Conservation (phyloP, 164 flowering plant species). For the Stephania cephalantha region DNA sequence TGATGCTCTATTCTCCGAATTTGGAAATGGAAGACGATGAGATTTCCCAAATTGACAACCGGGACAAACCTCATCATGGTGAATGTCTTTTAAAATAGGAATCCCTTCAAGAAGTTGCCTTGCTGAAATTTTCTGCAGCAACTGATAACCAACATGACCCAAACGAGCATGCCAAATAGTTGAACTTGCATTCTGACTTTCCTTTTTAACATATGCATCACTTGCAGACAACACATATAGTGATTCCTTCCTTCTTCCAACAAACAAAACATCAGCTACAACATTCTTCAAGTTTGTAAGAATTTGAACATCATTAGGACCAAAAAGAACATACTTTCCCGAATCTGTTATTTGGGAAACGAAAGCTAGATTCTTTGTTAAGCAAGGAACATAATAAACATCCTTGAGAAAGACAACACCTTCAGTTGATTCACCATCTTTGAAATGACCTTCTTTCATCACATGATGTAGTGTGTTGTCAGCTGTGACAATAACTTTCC, state of each 20-base stretch:
- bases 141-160: conserved; percentile 21
- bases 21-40: no score
- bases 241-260: conserved; percentile 9
- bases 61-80: conserved; percentile 15
- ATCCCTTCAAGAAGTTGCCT: conserved; percentile 16
- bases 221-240: conserved; percentile 20
- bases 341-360: conserved; percentile 14
- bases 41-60: conserved; percentile 16
- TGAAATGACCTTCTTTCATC: conserved; percentile 14
- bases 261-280: conserved; percentile 6
- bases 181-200: conserved; percentile 14
- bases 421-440: not conserved
- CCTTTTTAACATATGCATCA: conserved; percentile 21
- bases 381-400: not conserved
- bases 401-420: not conserved
- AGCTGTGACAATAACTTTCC: conserved; percentile 17
- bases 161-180: conserved; percentile 24
- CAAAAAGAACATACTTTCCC: conserved; percentile 23
- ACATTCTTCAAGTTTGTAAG: conserved; percentile 4
- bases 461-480: conserved; percentile 22
- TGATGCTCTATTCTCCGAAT: no score
- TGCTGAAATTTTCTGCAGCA: conserved; percentile 19
- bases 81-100: conserved; percentile 5
- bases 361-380: conserved; percentile 10
- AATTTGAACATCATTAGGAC: conserved; percentile 19